A percentile compares a stretch with the other conserved stretches of the same genome.
Conservation (phyloP, 2,329 filamentous ascomycete species). For the Beauveria bassiana region DNA sequence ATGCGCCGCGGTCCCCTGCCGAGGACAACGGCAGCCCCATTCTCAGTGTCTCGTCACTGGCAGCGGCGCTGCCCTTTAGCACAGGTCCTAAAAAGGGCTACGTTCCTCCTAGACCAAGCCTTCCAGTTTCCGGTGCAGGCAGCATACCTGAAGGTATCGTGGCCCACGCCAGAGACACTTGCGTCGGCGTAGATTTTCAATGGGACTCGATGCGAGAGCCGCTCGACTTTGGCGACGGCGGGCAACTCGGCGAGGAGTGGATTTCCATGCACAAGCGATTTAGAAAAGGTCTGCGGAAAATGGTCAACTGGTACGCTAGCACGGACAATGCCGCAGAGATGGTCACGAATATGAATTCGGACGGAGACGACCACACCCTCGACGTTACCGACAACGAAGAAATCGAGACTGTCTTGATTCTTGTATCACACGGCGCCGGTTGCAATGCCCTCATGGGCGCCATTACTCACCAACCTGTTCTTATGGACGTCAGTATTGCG, state of each 20-base stretch:
- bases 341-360: conserved; percentile 32
- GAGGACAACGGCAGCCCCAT: conserved; percentile 21
- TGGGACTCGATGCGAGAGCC: conserved; percentile 87
- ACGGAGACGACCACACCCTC: conserved; percentile 23
- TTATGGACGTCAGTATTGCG: conserved; percentile 83
- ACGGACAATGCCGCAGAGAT: conserved; percentile 44
- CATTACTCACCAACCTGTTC: conserved; percentile 81
- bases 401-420: conserved; percentile 69
- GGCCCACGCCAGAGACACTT: conserved; percentile 81
- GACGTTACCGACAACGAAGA: conserved; percentile 37
- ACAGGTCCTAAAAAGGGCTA: conserved; percentile 44
- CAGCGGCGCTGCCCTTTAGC: conserved; percentile 26
- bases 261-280: conserved; percentile 90
- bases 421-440: conserved; percentile 91
- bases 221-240: conserved; percentile 79
- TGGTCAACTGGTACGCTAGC: conserved; percentile 76
- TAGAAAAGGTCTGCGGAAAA: conserved; percentile 64
- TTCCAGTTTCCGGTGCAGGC: conserved; percentile 72
- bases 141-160: conserved; percentile 85
- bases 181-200: conserved; percentile 79
- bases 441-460: conserved; percentile 94
- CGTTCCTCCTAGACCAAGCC: conserved; percentile 68
- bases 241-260: conserved; percentile 89
- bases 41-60: conserved; percentile 23
- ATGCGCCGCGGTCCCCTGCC: conserved; percentile 15